Evolutionary conservation across 805 yeast genomes (phyloP), one percentile per base, ranked within the genome.

Genomic region (Yarrowia hollandica): DNA sequence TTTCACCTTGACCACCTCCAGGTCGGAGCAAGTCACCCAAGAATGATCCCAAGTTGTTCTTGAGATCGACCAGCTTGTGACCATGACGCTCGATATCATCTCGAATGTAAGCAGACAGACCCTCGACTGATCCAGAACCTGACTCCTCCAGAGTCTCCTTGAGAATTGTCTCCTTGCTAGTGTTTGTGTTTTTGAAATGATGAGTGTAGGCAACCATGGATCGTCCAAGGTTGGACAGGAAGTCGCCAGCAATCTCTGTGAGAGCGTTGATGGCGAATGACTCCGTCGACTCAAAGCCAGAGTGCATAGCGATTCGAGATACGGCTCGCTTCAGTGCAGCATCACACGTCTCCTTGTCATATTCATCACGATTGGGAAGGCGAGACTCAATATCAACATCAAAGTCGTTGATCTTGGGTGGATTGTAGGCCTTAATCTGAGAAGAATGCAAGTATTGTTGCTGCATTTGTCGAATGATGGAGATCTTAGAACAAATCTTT

Each of bases 401-500:
- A 9, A 74, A 64, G 59, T 88, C 90, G 60, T 77, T 74, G 12
- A 91, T 71, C 10, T 78, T 72, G 50, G 81, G 84, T 38, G 85
- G 78, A 60, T 80, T 85, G 4, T 92, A 92, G 12, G 85, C 82
- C 63, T 80, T 81, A 77, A 84, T 75, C 66, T 86, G 92, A 0
- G 90, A 79, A 55, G 85, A 86, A 67, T 86, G 92, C 52, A 86
- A 75, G 70, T 83, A 84, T 61, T 83, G 85, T 16, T 86, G 86
- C 72, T 94, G 98, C 86, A 94, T 86, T 68, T 91, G 91, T 64
- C 96, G 78, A 61, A 94, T 88, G 50, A 90, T 74, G 4, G 92
- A 84, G 18, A 94, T 88, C 70, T 91, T 91, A 73, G 90, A 88
- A 69, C 97, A 91, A 4, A 89, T 78, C 63, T 85, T 87, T 60